Base-by-base conservation (phyloP, 192 early-diverging fungal species). In the Rhizoclosmatium globosum region DNA sequence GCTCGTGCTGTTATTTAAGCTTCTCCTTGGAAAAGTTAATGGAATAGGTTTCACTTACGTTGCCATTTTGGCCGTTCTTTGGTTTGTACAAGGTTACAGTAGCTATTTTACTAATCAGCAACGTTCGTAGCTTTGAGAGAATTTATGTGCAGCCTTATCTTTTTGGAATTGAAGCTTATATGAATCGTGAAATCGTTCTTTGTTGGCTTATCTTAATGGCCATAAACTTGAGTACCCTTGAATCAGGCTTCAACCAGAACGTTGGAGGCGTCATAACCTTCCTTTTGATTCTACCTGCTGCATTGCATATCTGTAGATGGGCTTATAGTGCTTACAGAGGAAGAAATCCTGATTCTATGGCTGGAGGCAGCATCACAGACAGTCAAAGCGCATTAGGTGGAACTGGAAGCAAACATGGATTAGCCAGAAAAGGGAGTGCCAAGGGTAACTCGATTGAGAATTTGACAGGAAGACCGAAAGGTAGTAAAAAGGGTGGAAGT, bases 111-210 rank as follows among this genome's bases (percentile, higher is more conserved):
- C 66, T 11, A 11, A 68, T 68, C 15, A 57, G n/a, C 56, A 0
- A 57, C 21, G 13, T 57, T 1, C 43, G 21, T 21, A 71, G 69
- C 50, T 71, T 71, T 31, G 6, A 53, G 15, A 60, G 73, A 60
- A 75, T 75, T 23, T 78, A 78, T 53, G 13, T 69, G 11, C 77
- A 78, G 60, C 77, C 77, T 4, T 70, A 71, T 58, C 68, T 58
- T 19, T 56, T 17, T 56, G 47, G 53, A 56, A 53, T 78, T 21
- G 77, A 78, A 57, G 77, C 77, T 7, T 78, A 78, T 41, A 68
- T 78, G 67, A 70, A 71, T 53, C 66, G 77, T 3, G 77, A 78
- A 71, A 71, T 78, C 15, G 19, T 17, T 58, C 31, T 71, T 0
- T 53, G 77, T 21, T 78, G 77, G 77, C 48, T 78, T 2, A 46